Evolutionary conservation across 1,284 basidiomycete genomes (phyloP), one percentile per base, ranked within the genome.

Genomic region (Peniophora sp.): DNA sequence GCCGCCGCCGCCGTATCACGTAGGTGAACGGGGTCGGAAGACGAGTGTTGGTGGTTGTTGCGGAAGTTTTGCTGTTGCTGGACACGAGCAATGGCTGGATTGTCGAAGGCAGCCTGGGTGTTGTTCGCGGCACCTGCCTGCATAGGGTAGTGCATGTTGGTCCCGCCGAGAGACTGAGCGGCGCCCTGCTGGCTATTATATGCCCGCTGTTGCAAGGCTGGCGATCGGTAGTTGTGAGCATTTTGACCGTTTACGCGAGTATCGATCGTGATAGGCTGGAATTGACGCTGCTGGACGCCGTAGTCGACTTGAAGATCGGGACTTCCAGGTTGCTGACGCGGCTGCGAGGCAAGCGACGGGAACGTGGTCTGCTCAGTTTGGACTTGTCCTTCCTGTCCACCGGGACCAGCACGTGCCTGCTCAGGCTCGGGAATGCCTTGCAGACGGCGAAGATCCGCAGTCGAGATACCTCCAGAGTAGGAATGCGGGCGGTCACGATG

Each of bases 61-160:
- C 83, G 81, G 68, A 84, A 88, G 47, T 74, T 72, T 57, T 78
- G 79, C 59, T 85, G 85, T 59, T 87, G 85, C 63, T 89, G 87
- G 48, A 85, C 77, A 56, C 86, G 84, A 51, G 78, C 75, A 53
- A 86, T 78, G 20, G 83, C 78, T 41, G 85, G 76, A 52, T 74
- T 74, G 55, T 85, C 81, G 50, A 72, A 69, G 10, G 83, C 79
- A 47, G 83, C 15, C n/a, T n/a, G 66, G 75, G 88, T 83, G 80
- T 88, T 84, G 60, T 89, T 85, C 53, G 83, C 20, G 10, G 8
- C 22, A 24, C 17, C 43, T 20, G 18, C 12, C 18, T 17, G 18
- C 20, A 24, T 22, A 5, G 18, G 43, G 20, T 23, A 23, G 43
- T 5, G 9, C 43, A 20, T 20, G 43, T 15, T 24, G 43, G 23